These are phyloP conservation scores for Eucalyptus camaldulensis DNA, from an alignment of 345 rosid genomes.

Conservation along the genomic window DNA sequence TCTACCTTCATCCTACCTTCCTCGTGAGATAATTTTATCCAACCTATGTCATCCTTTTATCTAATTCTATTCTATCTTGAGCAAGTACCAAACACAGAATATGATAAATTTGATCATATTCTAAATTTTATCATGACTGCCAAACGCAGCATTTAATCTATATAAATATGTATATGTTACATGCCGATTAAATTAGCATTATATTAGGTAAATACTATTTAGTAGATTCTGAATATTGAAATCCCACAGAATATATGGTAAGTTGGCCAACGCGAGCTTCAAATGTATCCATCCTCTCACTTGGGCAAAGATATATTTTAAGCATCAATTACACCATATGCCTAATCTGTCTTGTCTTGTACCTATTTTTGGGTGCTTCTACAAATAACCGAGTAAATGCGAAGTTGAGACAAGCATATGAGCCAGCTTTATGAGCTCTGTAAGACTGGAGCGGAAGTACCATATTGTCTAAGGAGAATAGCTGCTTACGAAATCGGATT, in stretches of 20 bases:
- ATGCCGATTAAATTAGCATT: not conserved
- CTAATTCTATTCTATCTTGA: too few species aligned
- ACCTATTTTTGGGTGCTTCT: not conserved
- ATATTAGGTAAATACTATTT: not conserved
- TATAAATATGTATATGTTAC: too few species aligned
- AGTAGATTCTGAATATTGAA: not conserved
- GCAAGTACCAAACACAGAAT: accelerated
- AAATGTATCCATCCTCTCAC: not conserved
- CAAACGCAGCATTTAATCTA: accelerated
- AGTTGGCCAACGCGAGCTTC: not conserved
- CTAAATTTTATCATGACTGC: too few species aligned
- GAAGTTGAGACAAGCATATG: not conserved
- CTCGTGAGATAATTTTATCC: accelerated
- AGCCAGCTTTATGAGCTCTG: not conserved
- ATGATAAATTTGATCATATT: too few species aligned
- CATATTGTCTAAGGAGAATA: not conserved
- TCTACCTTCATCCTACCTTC: accelerated
- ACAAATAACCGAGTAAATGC: not conserved
- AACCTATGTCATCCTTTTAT: too few species aligned
- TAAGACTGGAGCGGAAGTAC: not conserved
- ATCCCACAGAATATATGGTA: not conserved
- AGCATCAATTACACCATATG: not conserved
- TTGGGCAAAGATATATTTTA: not conserved
- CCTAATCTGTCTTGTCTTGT: not conserved
- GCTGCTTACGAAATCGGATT: not conserved